Evolutionary conservation across 2,329 filamentous ascomycete species (phyloP).

Genomic region (Diatrype stigma): DNA sequence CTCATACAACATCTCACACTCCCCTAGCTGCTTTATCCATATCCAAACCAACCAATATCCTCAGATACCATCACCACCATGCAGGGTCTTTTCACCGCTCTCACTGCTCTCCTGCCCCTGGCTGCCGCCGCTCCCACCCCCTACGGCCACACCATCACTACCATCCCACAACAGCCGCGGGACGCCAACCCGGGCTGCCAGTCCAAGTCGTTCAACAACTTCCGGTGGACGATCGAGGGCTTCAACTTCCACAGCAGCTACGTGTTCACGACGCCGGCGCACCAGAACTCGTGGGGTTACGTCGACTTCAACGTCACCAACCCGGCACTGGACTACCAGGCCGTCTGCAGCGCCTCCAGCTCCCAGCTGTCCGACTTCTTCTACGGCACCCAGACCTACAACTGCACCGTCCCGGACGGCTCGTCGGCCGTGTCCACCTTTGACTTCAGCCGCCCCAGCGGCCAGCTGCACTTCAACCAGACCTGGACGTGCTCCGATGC

Average conservation of each 20-base stretch:
- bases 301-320: slow-evolving; percentile 48
- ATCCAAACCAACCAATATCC: no score
- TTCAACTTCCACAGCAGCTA: slow-evolving; percentile 48
- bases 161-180: no score
- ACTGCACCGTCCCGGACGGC: slow-evolving; percentile 33
- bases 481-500: slow-evolving; percentile 42
- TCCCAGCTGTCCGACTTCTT: slow-evolving; percentile 44
- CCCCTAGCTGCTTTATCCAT: no score
- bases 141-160: no score
- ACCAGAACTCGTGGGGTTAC: slow-evolving; percentile 45
- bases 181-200: slow-evolving; percentile 28
- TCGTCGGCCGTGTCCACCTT: slow-evolving; percentile 35
- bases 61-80: slow-evolving; percentile 12
- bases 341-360: slow-evolving; percentile 38
- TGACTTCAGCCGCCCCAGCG: slow-evolving; percentile 34
- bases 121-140: slow-evolving; percentile 23
- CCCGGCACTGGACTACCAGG: slow-evolving; percentile 34
- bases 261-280: slow-evolving; percentile 46
- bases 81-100: slow-evolving; percentile 20
- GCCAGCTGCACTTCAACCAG: slow-evolving; percentile 41
- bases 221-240: slow-evolving; percentile 37
- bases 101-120: slow-evolving; percentile 23
- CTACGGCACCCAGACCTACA: slow-evolving; percentile 42
- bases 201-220: slow-evolving; percentile 26
- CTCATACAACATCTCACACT: no score